Base-by-base conservation (phyloP, 2,329 filamentous ascomycete genomes). In the Alternaria longipes region DNA sequence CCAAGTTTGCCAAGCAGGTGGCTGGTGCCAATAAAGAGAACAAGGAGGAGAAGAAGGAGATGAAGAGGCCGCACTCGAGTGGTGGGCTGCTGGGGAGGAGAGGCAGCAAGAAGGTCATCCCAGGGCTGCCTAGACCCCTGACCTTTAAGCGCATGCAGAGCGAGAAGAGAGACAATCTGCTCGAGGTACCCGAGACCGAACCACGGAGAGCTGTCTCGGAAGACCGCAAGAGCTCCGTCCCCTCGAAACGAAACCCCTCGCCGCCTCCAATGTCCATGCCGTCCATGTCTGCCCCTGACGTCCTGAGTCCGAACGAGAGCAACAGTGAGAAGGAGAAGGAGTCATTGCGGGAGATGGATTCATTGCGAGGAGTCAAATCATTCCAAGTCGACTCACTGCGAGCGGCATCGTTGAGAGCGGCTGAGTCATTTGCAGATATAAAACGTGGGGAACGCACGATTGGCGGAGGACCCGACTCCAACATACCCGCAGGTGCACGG, bases 131-230 rank as follows among this genome's bases (percentile, higher is more conserved):
- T 40, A 87, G 92, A 50, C 84, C 89, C 5, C 87, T 90, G 70
- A 96, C 92, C 0, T 93, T 96, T 80, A 91, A 89, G 78, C 87
- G 93, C 70, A 92, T 94, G 77, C 87, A 91, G 75, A 94, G 92
- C 28, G 94, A 97, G 79, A 86, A 87, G 64, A 86, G 93, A 68
- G 88, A 91, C 69, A 90, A 89, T 71, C 83, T 97, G 55, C 84
- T 90, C 60, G 89, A 91, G 45, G 84, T 88, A 42, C 83, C 89
- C 49, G 85, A 88, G 32, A 80, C 84, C 26, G 85, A 86, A 40
- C 91, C 93, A 78, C 87, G 91, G 67, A 87, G 93, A 72, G 88
- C 92, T 16, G 82, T 89, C n/a, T 96, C 93, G 8, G 85, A 87
- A 16, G 90, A 87, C 72, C 82, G 81, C 64, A 87, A 92, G 71